These are phyloP conservation scores for Spergularia marina DNA, from an alignment of 148 eudicot species.

Conservation along the genomic window DNA sequence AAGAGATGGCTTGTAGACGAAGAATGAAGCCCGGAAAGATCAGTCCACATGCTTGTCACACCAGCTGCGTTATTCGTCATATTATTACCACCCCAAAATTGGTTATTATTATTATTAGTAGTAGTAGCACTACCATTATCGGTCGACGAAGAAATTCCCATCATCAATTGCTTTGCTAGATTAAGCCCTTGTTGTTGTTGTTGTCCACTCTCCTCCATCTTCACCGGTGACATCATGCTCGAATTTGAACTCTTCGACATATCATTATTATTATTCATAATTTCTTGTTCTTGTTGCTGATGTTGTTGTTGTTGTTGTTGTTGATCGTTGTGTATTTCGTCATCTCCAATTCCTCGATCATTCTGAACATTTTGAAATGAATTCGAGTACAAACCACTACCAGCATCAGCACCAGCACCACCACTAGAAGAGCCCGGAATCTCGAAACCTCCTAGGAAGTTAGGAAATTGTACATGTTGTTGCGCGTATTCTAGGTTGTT, in stretches of 20 bases:
- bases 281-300: background rate
- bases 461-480: conserved; percentile 23
- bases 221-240: conserved; percentile 25
- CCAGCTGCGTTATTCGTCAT: background rate
- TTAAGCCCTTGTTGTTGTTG: conserved; percentile 27
- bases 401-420: conserved; percentile 30
- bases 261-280: background rate
- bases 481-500: conserved; percentile 21
- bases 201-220: conserved; percentile 36
- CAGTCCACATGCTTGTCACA: conserved; percentile 41
- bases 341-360: conserved; percentile 2
- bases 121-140: conserved; percentile 11
- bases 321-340: background rate
- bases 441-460: conserved; percentile 34
- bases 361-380: conserved; percentile 23
- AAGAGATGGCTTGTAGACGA: conserved; percentile 43
- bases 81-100: conserved; percentile 39
- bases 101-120: conserved; percentile 24
- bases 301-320: background rate
- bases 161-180: conserved; percentile 37
- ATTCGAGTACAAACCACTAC: conserved; percentile 29
- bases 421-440: conserved; percentile 27
- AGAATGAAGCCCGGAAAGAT: conserved; percentile 48
- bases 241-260: conserved; percentile 18
- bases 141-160: conserved; percentile 20